These are phyloP conservation scores for Cystobasidium onofrii DNA, from an alignment of 768 basidiomycete genomes.

Conservation along the genomic window DNA sequence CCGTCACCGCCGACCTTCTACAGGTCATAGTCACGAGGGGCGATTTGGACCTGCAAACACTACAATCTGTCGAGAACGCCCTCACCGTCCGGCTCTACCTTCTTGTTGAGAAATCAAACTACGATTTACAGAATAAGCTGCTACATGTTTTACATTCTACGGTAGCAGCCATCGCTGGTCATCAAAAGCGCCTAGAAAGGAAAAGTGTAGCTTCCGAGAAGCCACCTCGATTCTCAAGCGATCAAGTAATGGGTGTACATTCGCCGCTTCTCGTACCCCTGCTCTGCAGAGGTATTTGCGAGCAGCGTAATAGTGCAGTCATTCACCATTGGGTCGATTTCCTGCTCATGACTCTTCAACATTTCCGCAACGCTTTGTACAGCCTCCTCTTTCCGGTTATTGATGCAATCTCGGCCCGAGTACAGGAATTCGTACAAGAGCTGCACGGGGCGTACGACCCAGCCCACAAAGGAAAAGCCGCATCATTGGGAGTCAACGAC, in stretches of 20 bases:
- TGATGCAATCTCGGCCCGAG: conserved; percentile 68
- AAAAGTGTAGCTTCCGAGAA: background rate
- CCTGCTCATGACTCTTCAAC: conserved; percentile 77
- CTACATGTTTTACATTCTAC: conserved; percentile 81
- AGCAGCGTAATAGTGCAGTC: conserved; percentile 63
- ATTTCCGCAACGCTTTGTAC: conserved; percentile 66
- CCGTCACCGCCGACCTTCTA: conserved; percentile 67
- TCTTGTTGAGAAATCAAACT: conserved; percentile 59
- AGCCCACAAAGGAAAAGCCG: conserved; percentile 44
- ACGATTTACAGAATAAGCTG: conserved; percentile 86
- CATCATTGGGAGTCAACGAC: conserved; percentile 55
- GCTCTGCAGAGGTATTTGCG: conserved; percentile 68
- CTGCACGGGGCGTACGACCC: conserved; percentile 43
- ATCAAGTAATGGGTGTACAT: conserved; percentile 33
- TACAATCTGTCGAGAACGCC: conserved; percentile 61
- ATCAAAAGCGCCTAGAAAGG: background rate
- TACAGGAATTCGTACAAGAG: conserved; percentile 52
- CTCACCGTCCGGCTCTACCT: conserved; percentile 68
- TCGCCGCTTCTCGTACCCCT: conserved; percentile 69
- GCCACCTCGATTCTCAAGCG: background rate
- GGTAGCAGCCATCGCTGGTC: conserved; percentile 46
- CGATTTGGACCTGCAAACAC: conserved; percentile 57
- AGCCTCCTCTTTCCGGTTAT: conserved; percentile 63
- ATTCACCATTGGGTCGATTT: conserved; percentile 97
- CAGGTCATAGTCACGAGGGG: conserved; percentile 74